Evolutionary conservation across 2,329 filamentous ascomycete species (phyloP).

Genomic region (Fusarium stilboides): DNA sequence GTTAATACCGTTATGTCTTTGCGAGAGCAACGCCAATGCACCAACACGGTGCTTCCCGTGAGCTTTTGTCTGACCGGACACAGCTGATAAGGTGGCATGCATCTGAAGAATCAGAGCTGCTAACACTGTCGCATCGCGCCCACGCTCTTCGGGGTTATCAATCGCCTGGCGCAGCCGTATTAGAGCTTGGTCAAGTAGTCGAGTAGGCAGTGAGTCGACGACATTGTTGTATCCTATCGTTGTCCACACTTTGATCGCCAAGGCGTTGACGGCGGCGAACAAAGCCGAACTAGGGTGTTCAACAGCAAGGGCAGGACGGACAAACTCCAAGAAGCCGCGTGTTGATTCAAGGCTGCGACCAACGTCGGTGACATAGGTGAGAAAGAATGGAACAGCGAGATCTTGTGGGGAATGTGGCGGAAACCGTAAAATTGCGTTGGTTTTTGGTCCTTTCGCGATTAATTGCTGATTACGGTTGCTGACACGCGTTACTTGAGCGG

Average conservation of each 20-base stretch:
- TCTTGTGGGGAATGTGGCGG: constrained; percentile 13
- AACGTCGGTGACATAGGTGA: constrained; percentile 31
- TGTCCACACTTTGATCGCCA: constrained; percentile 18
- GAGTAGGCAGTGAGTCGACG: background rate
- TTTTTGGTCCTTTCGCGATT: no score
- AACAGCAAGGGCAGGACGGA: constrained; percentile 8
- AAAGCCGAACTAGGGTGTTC: constrained; percentile 23
- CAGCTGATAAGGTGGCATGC: constrained; percentile 29
- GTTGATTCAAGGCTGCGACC: constrained; percentile 33
- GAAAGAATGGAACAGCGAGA: constrained; percentile 28
- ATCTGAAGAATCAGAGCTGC: constrained; percentile 30
- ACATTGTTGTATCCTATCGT: background rate
- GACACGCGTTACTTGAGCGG: background rate
- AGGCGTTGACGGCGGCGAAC: constrained; percentile 10
- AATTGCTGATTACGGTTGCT: background rate
- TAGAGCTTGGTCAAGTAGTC: constrained; percentile 12
- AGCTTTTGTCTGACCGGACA: constrained; percentile 4
- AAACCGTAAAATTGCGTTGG: background rate
- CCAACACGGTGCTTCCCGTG: constrained; percentile 25
- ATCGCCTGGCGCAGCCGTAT: constrained; percentile 13
- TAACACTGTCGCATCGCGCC: constrained; percentile 15
- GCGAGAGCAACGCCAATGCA: constrained; percentile 19
- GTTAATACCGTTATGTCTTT: background rate
- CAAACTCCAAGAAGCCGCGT: constrained; percentile 34
- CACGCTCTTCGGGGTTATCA: background rate